phyloP scores from a whole-genome alignment of 805 yeast genomes.

The Scheffersomyces coipomensis region DNA sequence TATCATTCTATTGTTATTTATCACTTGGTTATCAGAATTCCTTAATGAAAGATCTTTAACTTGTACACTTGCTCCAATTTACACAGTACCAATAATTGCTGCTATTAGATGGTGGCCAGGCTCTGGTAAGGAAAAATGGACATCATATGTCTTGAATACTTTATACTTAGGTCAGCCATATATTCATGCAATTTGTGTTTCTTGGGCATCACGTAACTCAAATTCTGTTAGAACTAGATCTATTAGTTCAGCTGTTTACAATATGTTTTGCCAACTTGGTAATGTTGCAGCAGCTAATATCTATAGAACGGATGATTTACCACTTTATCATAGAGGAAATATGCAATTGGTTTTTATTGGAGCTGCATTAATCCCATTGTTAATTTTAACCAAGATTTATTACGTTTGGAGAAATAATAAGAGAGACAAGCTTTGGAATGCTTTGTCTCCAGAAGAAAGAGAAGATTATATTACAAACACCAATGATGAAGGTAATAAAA shows the following conservation, averaged over 20 bases:
- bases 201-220: slow-evolving; percentile 63
- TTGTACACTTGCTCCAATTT: slow-evolving; percentile 7
- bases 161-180: slow-evolving; percentile 28
- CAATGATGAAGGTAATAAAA: slow-evolving; percentile 53
- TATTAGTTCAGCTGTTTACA: slow-evolving; percentile 62
- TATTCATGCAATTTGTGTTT: slow-evolving; percentile 15
- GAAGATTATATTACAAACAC: slow-evolving; percentile 44
- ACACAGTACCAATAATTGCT: slow-evolving; percentile 5
- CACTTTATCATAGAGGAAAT: slow-evolving; percentile 61
- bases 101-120: slow-evolving; percentile 10
- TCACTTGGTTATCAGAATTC: slow-evolving; percentile 37
- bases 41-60: slow-evolving; percentile 19
- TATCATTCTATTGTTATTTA: slow-evolving; percentile 29
- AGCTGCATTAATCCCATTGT: slow-evolving; percentile 27
- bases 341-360: slow-evolving; percentile 34
- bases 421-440: slow-evolving; percentile 50
- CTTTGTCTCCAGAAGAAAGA: slow-evolving; percentile 47
- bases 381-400: slow-evolving; percentile 31
- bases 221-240: slow-evolving; percentile 64
- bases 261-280: slow-evolving; percentile 62
- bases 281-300: slow-evolving; percentile 54
- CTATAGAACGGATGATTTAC: slow-evolving; percentile 56
- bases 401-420: slow-evolving; percentile 41
- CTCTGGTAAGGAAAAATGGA: slow-evolving; percentile 9
- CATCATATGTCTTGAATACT: slow-evolving; percentile 14